Base-by-base conservation (phyloP, 352 stramenopile species). In the Pythium biforme region DNA sequence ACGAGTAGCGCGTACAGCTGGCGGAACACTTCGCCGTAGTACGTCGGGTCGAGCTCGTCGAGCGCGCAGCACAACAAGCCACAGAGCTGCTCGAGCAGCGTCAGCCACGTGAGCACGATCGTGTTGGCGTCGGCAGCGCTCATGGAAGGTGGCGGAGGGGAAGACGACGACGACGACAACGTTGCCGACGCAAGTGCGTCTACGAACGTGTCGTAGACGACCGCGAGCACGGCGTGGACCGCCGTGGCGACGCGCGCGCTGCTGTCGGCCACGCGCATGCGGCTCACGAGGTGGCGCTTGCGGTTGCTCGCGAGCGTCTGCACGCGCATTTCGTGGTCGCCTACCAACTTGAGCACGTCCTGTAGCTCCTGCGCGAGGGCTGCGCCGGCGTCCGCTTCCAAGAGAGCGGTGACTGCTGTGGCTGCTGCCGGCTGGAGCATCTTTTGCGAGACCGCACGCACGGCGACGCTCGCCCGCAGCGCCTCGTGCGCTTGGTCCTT, bases 141-240 rank as follows among this genome's bases (percentile, higher is more conserved):
- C 19, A 55, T 22, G 12, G 25, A 15, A 33, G 46, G 11, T 1
- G 56, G 7, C 1, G 20, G 7, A 15, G 20, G n/a, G 23, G 31
- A 15, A 11, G 8, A 47, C 14, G 25, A 4, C 49, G 29, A 47
- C 19, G 27, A n/a, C 23, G 43, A 17, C 23, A 10, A 11, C 31
- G 31, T 10, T 10, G 31, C 31, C 31, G 5, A 5, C 31, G 20
- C 62, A 3, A 56, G n/a, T 6, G 62, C 55, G n/a, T 86, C 76
- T 5, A 83, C 27, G 45, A 68, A 81, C 29, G 70, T 74, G 33
- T 86, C 76, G 17, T 79, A 63, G 9, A 58, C 60, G 19, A 86
- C 60, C 23, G 65, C 72, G 8, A 80, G 49, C 45, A 77, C 66
- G 1, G 62, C 58, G 54, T 86, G 76, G 23, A 77, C 64, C 3